Evolutionary conservation across 140 eudicot species (phyloP).

Genomic region (Stevia rebaudiana): DNA sequence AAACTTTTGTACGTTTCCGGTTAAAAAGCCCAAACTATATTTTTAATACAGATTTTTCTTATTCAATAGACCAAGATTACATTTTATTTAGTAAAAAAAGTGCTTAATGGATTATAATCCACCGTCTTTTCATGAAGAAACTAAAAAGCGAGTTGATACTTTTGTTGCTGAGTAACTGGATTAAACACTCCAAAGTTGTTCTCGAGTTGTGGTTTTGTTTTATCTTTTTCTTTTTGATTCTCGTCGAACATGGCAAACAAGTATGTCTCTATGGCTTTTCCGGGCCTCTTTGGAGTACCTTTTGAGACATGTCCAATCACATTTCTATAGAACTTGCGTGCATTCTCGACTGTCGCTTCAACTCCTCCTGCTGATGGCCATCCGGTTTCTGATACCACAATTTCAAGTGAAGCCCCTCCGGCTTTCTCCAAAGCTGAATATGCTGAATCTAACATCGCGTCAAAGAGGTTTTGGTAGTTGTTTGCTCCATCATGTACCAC

Average conservation of each 20-base stretch:
- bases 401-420: conserved; percentile 30
- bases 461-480: conserved; percentile 54
- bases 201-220: conserved; percentile 35
- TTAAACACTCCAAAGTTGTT: conserved; percentile 43
- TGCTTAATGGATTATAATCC: too few species aligned
- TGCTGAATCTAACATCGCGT: conserved; percentile 43
- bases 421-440: conserved; percentile 41
- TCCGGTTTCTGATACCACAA: conserved; percentile 54
- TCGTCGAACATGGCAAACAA: conserved; percentile 61
- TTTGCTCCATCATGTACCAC: conserved; percentile 32
- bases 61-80: too few species aligned
- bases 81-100: too few species aligned
- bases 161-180: conserved; percentile 39
- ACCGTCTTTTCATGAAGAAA: too few species aligned
- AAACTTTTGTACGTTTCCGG: too few species aligned
- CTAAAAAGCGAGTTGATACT: conserved; percentile 32
- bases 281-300: conserved; percentile 52
- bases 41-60: too few species aligned
- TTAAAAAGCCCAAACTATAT: too few species aligned
- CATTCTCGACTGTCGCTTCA: conserved; percentile 38
- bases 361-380: conserved; percentile 55
- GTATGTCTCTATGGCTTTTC: conserved; percentile 46
- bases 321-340: conserved; percentile 35
- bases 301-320: conserved; percentile 36
- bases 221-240: conserved; percentile 37